Evolutionary conservation across 441 rosid genomes (phyloP), one percentile per base, ranked within the genome.

Genomic region (Adansonia madagascariensis): DNA sequence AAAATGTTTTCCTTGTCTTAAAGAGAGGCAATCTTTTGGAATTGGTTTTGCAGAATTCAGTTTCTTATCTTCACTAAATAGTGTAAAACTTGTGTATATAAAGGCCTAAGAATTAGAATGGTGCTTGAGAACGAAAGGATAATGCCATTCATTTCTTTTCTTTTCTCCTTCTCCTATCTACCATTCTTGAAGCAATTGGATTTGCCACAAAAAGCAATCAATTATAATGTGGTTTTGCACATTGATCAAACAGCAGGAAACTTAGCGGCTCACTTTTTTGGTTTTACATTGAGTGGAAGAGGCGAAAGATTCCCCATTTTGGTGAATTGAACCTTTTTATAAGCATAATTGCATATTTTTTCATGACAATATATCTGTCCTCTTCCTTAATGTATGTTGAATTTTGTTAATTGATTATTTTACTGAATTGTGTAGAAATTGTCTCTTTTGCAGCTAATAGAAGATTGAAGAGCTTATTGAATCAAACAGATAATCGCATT

Each of bases 401-500:
- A 71, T 64, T 20, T 35, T 57, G 5, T 35, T 7, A 43, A 27
- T 47, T 10, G 52, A 47, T 63, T 53, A 27, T 62, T 8, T 65
- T 76, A 46, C 11, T n/a, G 27, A 24, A 71, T n/a, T 24, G 35
- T 52, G 10, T 49, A 43, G 20, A n/a, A 53, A 49, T 15, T 69
- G n/a, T 8, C 2, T 52, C 8, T 62, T 71, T 72, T 77, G 49
- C 86, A 96, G 99, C 92, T 81, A 94, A 88, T 80, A 84, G 93
- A 80, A 94, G 90, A 83, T 82, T 94, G 81, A 96, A 81, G 80
- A 94, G 85, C 78, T 80, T 96, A 67, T 82, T 91, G 85, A 86
- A 76, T 73, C 92, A 91, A 85, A 82, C 81, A 63, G 98, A 92
- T 82, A 96, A 96, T 85, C 94, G 89, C 59, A 10, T 53, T 70